phyloP scores from a whole-genome alignment of 1,284 basidiomycete genomes.

The Coniferiporia weirii region DNA sequence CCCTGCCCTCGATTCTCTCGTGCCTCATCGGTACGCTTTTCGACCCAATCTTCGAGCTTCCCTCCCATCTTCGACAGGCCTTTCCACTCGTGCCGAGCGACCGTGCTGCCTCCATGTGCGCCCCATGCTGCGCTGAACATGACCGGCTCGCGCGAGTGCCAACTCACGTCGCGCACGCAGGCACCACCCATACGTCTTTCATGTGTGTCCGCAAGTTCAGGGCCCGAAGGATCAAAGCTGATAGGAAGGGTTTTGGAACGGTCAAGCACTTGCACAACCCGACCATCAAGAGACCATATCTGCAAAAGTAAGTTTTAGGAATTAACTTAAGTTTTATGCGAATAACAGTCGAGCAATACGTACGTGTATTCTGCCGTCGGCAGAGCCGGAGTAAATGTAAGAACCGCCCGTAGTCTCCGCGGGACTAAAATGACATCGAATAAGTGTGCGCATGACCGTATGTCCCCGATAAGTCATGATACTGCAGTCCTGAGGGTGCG shows the following conservation, averaged over 20 bases:
- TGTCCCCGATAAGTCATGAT: conserved; percentile 97
- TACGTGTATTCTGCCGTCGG: conserved; percentile 81
- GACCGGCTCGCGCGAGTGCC: conserved; percentile 81
- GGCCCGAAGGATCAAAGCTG: conserved; percentile 56
- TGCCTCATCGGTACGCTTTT: conserved; percentile 41
- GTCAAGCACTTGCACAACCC: conserved; percentile 79
- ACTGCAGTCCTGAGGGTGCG: conserved; percentile 84
- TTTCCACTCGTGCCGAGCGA: conserved; percentile 94
- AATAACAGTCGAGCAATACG: conserved; percentile 23
- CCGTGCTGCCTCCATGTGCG: conserved; percentile 54
- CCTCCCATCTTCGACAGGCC: conserved; percentile 70
- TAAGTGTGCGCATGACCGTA: conserved; percentile 86
- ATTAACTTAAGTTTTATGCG: conserved; percentile 2
- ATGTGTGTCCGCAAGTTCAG: conserved; percentile 34
- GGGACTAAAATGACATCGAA: conserved; percentile 94
- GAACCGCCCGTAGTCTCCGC: conserved; percentile 85
- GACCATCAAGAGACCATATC: conserved; percentile 95
- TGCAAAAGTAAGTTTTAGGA: conserved; percentile 29
- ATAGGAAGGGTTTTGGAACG: conserved; percentile 74
- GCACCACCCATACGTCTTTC: conserved; percentile 28
- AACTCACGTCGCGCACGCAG: conserved; percentile 91
- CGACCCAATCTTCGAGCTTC: conserved; percentile 70
- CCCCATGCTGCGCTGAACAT: conserved; percentile 90
- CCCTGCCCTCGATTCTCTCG: neutral
- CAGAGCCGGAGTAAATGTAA: conserved; percentile 91